Evolutionary conservation across 306 rosid species (phyloP).

Genomic region (Ziziphus jujuba): DNA sequence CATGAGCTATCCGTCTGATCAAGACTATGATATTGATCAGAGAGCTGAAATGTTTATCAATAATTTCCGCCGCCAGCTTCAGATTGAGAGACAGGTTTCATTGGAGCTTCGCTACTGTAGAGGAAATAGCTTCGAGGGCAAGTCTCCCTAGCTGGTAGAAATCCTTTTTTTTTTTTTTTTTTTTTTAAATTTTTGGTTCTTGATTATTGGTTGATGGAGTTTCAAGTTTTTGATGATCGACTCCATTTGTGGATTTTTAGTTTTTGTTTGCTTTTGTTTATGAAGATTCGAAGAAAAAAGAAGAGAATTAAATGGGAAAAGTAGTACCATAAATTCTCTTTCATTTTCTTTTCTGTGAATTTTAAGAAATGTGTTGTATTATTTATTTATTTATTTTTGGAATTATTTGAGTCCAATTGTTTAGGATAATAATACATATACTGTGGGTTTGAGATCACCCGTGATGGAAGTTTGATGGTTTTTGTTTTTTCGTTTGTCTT

Average conservation of each 20-base stretch:
- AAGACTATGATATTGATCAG: constrained; percentile 68
- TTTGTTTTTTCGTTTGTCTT: no score
- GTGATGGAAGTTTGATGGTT: no score
- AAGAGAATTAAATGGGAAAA: no score
- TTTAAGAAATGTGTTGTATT: no score
- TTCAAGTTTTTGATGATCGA: not conserved
- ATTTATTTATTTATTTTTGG: no score
- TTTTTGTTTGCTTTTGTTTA: no score
- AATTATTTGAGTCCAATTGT: no score
- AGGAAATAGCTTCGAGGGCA: constrained; percentile 36
- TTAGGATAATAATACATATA: no score
- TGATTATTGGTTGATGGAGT: not conserved
- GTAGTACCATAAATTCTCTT: no score
- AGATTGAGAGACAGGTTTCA: constrained; percentile 71
- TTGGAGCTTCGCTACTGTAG: constrained; percentile 56
- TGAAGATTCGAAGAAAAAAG: no score
- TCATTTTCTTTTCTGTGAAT: no score
- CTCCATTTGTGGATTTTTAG: not conserved
- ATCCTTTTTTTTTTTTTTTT: not conserved
- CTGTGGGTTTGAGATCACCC: no score
- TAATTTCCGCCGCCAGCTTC: constrained; percentile 71
- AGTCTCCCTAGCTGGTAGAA: constrained; percentile 36
- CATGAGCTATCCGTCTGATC: constrained; percentile 50
- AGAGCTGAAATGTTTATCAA: constrained; percentile 70
- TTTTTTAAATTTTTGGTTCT: not conserved